These are phyloP conservation scores for Quercus alba DNA, from an alignment of 306 rosid species.

Conservation along the genomic window DNA sequence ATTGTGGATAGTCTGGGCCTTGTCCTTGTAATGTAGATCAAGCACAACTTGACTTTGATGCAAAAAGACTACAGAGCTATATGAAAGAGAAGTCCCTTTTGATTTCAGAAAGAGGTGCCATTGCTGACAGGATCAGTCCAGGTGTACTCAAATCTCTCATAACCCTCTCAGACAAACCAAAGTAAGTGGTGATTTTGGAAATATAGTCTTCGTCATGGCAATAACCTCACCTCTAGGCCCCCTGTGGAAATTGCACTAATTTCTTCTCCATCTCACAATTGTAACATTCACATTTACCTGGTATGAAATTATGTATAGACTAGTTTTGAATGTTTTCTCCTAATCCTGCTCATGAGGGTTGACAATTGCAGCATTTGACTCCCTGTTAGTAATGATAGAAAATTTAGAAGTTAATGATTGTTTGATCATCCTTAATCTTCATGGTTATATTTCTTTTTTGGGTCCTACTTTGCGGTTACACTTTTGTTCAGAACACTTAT, in stretches of 20 bases:
- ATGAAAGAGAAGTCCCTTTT: slow-evolving; percentile 78
- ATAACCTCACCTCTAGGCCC: not conserved
- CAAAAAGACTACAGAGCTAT: slow-evolving; percentile 64
- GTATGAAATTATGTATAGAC: not conserved
- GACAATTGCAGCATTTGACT: not conserved
- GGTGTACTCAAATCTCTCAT: slow-evolving; percentile 68
- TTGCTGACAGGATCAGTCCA: slow-evolving; percentile 73
- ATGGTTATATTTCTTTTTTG: not conserved
- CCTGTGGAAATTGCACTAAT: not conserved
- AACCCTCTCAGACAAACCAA: slow-evolving; percentile 64
- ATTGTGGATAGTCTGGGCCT: not conserved
- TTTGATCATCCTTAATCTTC: not conserved
- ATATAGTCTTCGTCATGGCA: not conserved
- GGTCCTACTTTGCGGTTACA: not conserved
- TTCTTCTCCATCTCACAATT: not conserved
- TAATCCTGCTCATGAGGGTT: not conserved
- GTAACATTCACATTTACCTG: not conserved
- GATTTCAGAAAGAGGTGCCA: slow-evolving; percentile 73
- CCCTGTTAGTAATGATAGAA: not conserved
- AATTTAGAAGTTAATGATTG: no score
- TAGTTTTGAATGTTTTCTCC: not conserved
- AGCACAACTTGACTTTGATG: slow-evolving; percentile 65
- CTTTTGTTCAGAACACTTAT: no score
- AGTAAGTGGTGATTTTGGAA: slow-evolving; percentile 28
- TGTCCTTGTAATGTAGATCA: slow-evolving; percentile 52